These are phyloP conservation scores for Auriscalpium microsporum DNA, from an alignment of 768 basidiomycete genomes.

Conservation along the genomic window DNA sequence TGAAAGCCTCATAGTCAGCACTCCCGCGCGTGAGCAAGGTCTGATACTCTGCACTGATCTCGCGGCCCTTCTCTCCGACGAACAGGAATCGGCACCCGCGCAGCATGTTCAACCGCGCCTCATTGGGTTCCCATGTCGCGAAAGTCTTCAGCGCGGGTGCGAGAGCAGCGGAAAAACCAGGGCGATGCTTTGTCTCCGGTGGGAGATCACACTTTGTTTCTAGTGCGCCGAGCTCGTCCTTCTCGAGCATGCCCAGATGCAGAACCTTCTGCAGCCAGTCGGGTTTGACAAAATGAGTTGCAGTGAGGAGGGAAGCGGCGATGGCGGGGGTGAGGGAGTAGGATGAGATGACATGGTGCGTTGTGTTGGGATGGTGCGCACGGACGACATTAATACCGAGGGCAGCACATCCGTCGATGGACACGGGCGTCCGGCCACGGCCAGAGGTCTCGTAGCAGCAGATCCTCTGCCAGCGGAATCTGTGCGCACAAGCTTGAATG, in stretches of 20 bases:
- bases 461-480: conserved; percentile 21
- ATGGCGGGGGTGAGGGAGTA: conserved; percentile 41
- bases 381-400: conserved; percentile 51
- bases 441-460: conserved; percentile 18
- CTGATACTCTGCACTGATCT: conserved; percentile 38
- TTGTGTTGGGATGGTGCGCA: conserved; percentile 37
- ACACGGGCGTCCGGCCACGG: conserved; percentile 13
- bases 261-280: conserved; percentile 64
- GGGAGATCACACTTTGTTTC: conserved; percentile 49
- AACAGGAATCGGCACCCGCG: conserved; percentile 48
- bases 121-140: conserved; percentile 61
- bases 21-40: conserved; percentile 50
- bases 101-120: conserved; percentile 51
- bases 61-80: conserved; percentile 46
- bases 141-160: conserved; percentile 38
- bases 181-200: conserved; percentile 45
- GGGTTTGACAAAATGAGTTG: conserved; percentile 49
- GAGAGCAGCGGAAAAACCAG: conserved; percentile 45
- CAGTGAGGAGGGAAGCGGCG: conserved; percentile 51
- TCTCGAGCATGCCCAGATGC: conserved; percentile 35
- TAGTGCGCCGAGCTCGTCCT: conserved; percentile 29
- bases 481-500: not conserved
- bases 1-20: conserved; percentile 56
- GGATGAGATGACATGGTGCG: conserved; percentile 55
- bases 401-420: conserved; percentile 17